A percentile compares a stretch with the other conserved stretches of the same genome.
phyloP scores from a whole-genome alignment of 208 protist genomes.

The Trichomonas vaginalis region DNA sequence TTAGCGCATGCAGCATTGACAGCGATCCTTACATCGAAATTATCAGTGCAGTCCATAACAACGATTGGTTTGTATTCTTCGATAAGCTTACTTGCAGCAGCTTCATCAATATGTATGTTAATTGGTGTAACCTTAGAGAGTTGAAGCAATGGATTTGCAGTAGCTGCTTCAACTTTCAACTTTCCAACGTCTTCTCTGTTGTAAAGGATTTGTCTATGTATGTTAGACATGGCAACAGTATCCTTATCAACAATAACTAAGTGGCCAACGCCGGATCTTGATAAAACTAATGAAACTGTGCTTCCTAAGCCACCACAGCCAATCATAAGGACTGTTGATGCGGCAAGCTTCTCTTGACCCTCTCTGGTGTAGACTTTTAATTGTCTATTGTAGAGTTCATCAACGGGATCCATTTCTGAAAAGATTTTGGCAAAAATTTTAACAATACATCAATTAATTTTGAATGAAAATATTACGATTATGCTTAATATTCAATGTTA shows the following conservation, averaged over 20 bases:
- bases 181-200: neutral
- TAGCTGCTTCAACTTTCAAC: neutral
- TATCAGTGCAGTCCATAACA: slow-evolving; percentile 16
- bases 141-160: neutral
- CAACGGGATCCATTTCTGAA: neutral
- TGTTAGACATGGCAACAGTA: neutral
- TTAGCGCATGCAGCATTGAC: neutral
- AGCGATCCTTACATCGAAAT: neutral
- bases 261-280: neutral
- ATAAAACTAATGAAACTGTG: neutral
- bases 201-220: neutral
- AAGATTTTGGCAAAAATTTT: too few relatives aligned
- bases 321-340: neutral
- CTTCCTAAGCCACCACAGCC: neutral
- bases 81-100: neutral
- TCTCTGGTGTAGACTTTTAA: neutral
- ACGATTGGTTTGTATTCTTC: neutral
- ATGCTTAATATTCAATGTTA: too few relatives aligned
- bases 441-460: too few relatives aligned
- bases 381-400: neutral
- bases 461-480: too few relatives aligned
- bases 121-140: neutral
- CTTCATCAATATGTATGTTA: neutral
- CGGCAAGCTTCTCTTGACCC: neutral
- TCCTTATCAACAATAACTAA: neutral